Base-by-base conservation (phyloP, 2,329 filamentous ascomycete species). In the Myriosclerotinia curreyana region DNA sequence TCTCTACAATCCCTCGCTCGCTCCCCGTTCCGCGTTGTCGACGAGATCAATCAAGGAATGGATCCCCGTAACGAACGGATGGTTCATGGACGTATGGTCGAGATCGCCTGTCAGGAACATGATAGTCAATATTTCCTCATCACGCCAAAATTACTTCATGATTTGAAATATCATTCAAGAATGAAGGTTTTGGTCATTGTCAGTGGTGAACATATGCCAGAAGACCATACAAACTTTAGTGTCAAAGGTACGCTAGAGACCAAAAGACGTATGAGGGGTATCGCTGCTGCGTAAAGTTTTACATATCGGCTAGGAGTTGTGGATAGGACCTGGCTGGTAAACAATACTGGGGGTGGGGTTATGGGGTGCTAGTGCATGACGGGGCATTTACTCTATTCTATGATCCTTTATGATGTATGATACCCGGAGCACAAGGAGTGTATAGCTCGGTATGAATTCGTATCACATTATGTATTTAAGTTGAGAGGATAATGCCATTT, bases 1-100 rank as follows among this genome's bases (percentile, higher is more conserved):
- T 92, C 95, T 6, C 84, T 99, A 34, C 95, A 99, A 76, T 91
- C 91, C 58, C 87, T 99, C 72, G 94, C 95, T 20, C 90, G 92
- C 72, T 92, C 93, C 4, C 95, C 95, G 1, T 99, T 99, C 84
- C 92, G 95, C 60, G 94, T 99, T 58, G 95, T 99, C 65, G 95
- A 99, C 77, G 95, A 99, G 79, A 99, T 99, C 82, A 99, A 99
- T 75, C 95, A 99, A 78, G 95, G 95, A 69, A 99, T 99, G 95
- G 95, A 99, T 76, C 95, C 94, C 51, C 88, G 95, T 72, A 99
- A 99, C 77, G 95, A 99, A 78, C 90, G 95, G 71, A 96, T 97
- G 86, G 93, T 99, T 20, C 95, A 99, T 78, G 92, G 94, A 75
- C 91, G 95, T 68, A 96, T 99, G 90, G 95, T 99, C 11, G 92